Conservation (phyloP, 106 monocot genomes). For the Dioscorea alata region DNA sequence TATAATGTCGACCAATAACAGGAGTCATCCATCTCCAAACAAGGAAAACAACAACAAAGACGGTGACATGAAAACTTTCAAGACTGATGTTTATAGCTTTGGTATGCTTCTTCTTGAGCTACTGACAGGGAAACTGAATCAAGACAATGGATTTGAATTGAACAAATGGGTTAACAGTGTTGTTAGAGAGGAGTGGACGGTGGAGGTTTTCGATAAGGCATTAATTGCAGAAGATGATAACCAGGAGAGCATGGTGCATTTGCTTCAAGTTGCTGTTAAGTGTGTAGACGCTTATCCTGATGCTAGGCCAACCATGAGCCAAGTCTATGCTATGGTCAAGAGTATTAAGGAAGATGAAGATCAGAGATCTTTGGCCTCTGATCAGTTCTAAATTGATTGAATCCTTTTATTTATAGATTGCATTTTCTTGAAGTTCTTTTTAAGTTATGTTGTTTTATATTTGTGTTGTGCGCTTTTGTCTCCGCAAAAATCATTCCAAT, state of each 20-base stretch:
- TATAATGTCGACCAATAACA: slow-evolving; percentile 26
- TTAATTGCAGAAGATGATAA: slow-evolving; percentile 25
- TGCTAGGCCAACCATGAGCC: slow-evolving; percentile 41
- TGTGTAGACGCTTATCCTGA: slow-evolving; percentile 29
- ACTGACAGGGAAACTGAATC: slow-evolving; percentile 38
- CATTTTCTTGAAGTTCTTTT: too few species aligned
- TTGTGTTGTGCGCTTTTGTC: too few species aligned
- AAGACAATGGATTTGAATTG: slow-evolving; percentile 23
- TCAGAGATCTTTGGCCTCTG: neutral
- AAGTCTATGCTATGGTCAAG: slow-evolving; percentile 62
- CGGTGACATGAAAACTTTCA: neutral
- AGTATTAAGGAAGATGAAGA: slow-evolving; percentile 51
- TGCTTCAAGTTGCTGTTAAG: slow-evolving; percentile 57
- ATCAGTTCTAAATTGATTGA: too few species aligned
- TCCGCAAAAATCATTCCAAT: too few species aligned
- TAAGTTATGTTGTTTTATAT: too few species aligned
- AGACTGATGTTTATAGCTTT: slow-evolving; percentile 43
- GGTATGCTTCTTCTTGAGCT: slow-evolving; percentile 57
- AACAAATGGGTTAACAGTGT: slow-evolving; percentile 43
- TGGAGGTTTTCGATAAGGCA: slow-evolving; percentile 61
- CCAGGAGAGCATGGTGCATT: slow-evolving; percentile 62
- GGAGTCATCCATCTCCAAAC: neutral
- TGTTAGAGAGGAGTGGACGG: slow-evolving; percentile 51
- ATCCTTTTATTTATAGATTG: too few species aligned
- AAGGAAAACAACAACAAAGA: neutral